Evolutionary conservation across 2,329 filamentous ascomycete species (phyloP).

Genomic region (Rhytidhysteron rufulum): DNA sequence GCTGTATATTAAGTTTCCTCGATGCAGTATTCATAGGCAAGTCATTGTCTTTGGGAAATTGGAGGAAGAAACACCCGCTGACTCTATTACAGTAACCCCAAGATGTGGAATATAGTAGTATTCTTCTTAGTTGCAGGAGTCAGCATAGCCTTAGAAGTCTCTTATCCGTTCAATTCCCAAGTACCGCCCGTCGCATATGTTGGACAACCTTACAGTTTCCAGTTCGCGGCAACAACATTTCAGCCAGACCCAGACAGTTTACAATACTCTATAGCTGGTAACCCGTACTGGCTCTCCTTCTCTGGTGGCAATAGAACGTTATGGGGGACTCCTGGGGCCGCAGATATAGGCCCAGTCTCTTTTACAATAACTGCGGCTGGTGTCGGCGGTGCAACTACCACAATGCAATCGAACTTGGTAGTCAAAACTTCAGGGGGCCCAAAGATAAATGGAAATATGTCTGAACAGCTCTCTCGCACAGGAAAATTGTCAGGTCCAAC

Average conservation of each 20-base stretch:
- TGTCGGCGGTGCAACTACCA: conserved; percentile 54
- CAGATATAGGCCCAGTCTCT: conserved; percentile 54
- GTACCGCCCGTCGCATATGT: conserved; percentile 74
- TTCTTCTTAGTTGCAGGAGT: conserved; percentile 13
- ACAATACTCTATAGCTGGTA: conserved; percentile 62
- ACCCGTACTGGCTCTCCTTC: conserved; percentile 72
- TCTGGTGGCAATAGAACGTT: conserved; percentile 63
- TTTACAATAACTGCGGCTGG: conserved; percentile 71
- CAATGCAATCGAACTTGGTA: conserved; percentile 66
- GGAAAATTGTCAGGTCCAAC: conserved; percentile 58
- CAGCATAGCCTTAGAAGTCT: conserved; percentile 34
- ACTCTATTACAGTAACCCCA: not conserved
- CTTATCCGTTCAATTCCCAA: conserved; percentile 80
- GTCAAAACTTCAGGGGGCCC: conserved; percentile 60
- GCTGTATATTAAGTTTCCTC: no score
- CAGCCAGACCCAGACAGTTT: conserved; percentile 53
- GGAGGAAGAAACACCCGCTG: not conserved
- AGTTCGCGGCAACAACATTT: conserved; percentile 73
- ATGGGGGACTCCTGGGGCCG: conserved; percentile 63
- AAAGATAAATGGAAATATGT: conserved; percentile 52
- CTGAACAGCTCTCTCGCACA: conserved; percentile 55
- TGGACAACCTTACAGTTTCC: conserved; percentile 63
- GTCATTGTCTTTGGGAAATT: conserved; percentile 6
- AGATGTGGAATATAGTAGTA: conserved; percentile 14
- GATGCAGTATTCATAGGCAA: no score